Percentiles rank a stretch among this genome's conserved stretches.
These are phyloP conservation scores for Dothideomycetes sp. DNA, from an alignment of 2,329 filamentous ascomycete species.

Conservation along the genomic window DNA sequence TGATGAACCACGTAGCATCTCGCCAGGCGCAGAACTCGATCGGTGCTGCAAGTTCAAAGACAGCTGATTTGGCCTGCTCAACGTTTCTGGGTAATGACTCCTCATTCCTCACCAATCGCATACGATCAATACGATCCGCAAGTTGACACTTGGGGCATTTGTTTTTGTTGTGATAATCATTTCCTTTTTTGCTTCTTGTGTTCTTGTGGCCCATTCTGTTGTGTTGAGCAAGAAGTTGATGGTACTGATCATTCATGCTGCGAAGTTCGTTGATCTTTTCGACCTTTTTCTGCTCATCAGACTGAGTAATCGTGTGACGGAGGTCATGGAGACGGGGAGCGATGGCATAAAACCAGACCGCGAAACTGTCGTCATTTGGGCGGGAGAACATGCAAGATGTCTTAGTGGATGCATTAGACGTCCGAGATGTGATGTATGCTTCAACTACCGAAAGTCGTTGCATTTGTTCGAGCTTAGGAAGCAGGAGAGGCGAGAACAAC, in stretches of 20 bases:
- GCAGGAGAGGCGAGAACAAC: conserved; percentile 47
- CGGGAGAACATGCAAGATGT: conserved; percentile 38
- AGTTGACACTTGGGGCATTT: conserved; percentile 40
- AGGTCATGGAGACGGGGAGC: conserved; percentile 21
- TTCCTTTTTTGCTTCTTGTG: background rate
- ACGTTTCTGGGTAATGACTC: conserved; percentile 37
- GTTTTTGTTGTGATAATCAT: background rate
- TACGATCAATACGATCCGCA: conserved; percentile 26
- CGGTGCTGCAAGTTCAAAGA: conserved; percentile 47
- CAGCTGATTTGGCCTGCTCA: conserved; percentile 31
- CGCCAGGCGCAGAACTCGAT: conserved; percentile 40
- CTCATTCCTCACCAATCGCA: conserved; percentile 42
- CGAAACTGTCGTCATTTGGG: conserved; percentile 34
- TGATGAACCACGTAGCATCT: conserved; percentile 43
- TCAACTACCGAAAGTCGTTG: conserved; percentile 43
- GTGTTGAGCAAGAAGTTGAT: too few species aligned
- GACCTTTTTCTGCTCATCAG: conserved; percentile 21
- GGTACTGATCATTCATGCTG: too few species aligned
- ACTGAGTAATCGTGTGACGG: conserved; percentile 25
- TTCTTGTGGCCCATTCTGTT: too few species aligned
- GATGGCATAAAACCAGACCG: conserved; percentile 37
- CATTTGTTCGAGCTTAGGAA: conserved; percentile 42
- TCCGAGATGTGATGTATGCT: conserved; percentile 37
- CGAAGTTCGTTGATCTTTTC: conserved; percentile 35
- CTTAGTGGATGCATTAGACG: conserved; percentile 1